Conservation (phyloP, 768 basidiomycete species). For the Pholiota conissans region DNA sequence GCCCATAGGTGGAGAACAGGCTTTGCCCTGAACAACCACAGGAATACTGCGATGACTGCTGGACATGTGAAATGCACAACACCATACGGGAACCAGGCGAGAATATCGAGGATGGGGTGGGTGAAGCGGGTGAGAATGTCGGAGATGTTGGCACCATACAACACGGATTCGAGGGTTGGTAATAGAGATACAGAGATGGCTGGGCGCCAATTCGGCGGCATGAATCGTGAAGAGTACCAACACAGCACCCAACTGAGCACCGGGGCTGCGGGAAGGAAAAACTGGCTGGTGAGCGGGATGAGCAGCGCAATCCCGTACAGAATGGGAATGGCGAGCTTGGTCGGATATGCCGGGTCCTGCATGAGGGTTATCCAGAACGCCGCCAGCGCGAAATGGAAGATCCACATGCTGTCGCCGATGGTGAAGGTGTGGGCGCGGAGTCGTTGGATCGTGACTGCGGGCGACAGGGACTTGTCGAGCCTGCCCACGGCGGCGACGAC, state of each 20-base stretch:
- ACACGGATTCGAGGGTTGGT: conserved; percentile 90
- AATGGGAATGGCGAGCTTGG: conserved; percentile 76
- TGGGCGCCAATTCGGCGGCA: conserved; percentile 75
- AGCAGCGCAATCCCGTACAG: conserved; percentile 70
- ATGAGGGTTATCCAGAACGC: conserved; percentile 75
- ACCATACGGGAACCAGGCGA: conserved; percentile 98
- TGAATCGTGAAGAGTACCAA: conserved; percentile 86
- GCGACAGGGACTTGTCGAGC: conserved; percentile 77
- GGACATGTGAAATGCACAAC: conserved; percentile 87
- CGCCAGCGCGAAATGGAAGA: conserved; percentile 64
- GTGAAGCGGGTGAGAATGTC: conserved; percentile 96
- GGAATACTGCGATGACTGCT: conserved; percentile 78
- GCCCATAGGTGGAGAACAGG: conserved; percentile 84
- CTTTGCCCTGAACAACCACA: conserved; percentile 89
- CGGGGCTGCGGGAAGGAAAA: conserved; percentile 87
- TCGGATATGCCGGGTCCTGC: conserved; percentile 65
- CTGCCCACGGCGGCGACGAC: conserved; percentile 62
- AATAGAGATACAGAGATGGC: conserved; percentile 88
- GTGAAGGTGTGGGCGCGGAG: conserved; percentile 59
- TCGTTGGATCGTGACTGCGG: conserved; percentile 59
- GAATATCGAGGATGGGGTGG: conserved; percentile 86
- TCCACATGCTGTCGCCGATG: conserved; percentile 57
- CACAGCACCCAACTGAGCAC: conserved; percentile 84
- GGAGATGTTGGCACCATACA: conserved; percentile 97
- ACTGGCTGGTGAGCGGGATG: conserved; percentile 86